Percentiles rank a stretch among this genome's conserved stretches.
phyloP scores from a whole-genome alignment of 352 stramenopile species.

The Plasmopara halstedii region DNA sequence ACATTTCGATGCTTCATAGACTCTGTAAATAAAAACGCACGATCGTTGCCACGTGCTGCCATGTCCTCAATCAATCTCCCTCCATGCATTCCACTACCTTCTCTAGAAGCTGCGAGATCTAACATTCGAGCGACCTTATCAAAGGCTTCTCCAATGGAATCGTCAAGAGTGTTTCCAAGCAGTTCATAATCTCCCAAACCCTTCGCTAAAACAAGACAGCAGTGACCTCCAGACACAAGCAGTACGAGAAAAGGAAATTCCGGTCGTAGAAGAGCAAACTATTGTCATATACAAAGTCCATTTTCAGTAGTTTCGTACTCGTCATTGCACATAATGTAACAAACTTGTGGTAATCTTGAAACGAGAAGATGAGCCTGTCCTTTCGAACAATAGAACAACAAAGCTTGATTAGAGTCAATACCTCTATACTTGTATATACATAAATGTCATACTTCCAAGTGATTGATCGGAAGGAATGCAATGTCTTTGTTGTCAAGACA shows the following conservation, averaged over 20 bases:
- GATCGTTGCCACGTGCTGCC: conserved; percentile 86
- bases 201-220: conserved; percentile 91
- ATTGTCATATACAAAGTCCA: not conserved
- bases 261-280: conserved; percentile 30
- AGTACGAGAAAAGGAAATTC: conserved; percentile 97
- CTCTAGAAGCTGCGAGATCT: conserved; percentile 42
- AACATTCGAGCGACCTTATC: conserved; percentile 98
- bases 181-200: conserved; percentile 91
- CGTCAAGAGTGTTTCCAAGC: conserved; percentile 95
- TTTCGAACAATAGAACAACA: not conserved
- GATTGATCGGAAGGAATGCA: conserved; percentile 95
- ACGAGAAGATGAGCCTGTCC: conserved; percentile 94
- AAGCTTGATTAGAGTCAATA: too few relatives aligned
- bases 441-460: conserved; percentile 93
- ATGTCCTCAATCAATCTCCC: conserved; percentile 93
- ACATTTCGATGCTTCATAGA: conserved; percentile 85
- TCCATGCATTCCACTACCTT: conserved; percentile 60
- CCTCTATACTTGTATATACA: too few relatives aligned
- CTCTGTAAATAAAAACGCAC: conserved; percentile 86
- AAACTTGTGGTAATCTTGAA: conserved; percentile 78
- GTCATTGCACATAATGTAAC: not conserved
- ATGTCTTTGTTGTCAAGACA: conserved; percentile 77
- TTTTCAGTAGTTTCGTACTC: not conserved
- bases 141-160: conserved; percentile 97
- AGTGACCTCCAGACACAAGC: conserved; percentile 98